Evolutionary conservation across 805 yeast species (phyloP).

Genomic region (Saturnispora diversa): DNA sequence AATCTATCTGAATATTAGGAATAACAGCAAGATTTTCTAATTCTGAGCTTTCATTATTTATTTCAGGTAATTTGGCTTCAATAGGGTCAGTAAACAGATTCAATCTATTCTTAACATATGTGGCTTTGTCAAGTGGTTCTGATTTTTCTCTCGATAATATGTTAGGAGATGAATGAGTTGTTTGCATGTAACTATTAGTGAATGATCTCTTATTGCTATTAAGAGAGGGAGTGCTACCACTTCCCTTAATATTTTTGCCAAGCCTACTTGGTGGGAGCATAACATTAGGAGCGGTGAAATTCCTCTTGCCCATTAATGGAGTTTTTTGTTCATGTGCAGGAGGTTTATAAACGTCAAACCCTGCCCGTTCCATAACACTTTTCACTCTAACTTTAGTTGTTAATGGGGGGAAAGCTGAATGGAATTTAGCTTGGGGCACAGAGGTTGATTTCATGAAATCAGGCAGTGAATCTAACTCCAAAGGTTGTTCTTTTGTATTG

Average conservation of each 20-base stretch:
- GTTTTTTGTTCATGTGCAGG: conserved; percentile 22
- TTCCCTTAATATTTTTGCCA: neutral
- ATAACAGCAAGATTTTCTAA: too few relatives aligned
- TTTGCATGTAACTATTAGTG: neutral
- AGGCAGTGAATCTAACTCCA: conserved; percentile 26
- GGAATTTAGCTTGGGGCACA: conserved; percentile 29
- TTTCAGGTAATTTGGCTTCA: neutral
- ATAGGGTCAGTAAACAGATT: neutral
- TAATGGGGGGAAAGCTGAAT: conserved; percentile 64
- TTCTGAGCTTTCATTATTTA: too few relatives aligned
- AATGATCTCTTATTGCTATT: neutral
- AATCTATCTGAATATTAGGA: too few relatives aligned
- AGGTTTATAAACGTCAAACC: conserved; percentile 53
- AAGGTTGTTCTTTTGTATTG: conserved; percentile 10
- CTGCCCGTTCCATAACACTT: conserved; percentile 77
- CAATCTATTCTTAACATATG: conserved; percentile 11
- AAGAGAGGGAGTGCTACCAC: conserved; percentile 1
- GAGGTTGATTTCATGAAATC: conserved; percentile 25
- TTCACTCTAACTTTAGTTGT: conserved; percentile 52
- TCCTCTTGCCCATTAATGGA: conserved; percentile 2
- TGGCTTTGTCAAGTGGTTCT: conserved; percentile 1
- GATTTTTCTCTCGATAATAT: neutral
- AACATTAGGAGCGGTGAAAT: neutral
- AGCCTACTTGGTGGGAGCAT: neutral
- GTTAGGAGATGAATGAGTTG: neutral